Percentiles rank a stretch among this genome's conserved stretches.
phyloP scores from a whole-genome alignment of 257 asterid species.

The Fraxinus anomala region DNA sequence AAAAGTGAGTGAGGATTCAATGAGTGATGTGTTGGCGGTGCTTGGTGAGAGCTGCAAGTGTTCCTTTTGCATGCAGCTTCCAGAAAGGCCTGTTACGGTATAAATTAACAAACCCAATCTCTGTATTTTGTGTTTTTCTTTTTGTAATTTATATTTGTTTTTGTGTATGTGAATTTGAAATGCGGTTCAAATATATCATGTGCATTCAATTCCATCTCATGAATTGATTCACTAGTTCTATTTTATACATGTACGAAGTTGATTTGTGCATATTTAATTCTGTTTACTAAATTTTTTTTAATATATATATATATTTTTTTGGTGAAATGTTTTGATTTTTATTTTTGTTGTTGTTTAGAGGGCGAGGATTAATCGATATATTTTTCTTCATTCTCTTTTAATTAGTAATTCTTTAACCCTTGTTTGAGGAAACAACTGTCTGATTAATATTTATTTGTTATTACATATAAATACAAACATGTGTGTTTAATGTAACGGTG shows the following conservation, averaged over 20 bases:
- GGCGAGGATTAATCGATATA: too few relatives aligned
- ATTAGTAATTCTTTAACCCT: not conserved
- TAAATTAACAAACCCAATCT: not conserved
- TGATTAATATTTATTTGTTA: too few relatives aligned
- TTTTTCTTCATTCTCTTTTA: not conserved
- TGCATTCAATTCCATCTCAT: not conserved
- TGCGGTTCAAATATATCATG: not conserved
- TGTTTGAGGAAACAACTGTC: not conserved
- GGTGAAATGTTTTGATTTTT: not conserved
- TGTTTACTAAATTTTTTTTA: not conserved
- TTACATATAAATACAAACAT: too few relatives aligned
- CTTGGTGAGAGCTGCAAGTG: slow-evolving; percentile 70
- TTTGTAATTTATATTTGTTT: not conserved
- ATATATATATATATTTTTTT: too few relatives aligned
- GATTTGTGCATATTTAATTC: not conserved
- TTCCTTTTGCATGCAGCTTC: slow-evolving; percentile 76
- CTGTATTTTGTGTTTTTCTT: not conserved
- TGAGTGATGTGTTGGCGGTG: slow-evolving; percentile 47
- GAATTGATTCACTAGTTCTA: not conserved
- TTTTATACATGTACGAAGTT: not conserved
- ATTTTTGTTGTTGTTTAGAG: not conserved
- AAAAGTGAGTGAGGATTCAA: slow-evolving; percentile 29
- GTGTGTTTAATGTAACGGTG: not conserved
- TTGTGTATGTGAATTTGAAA: slow-evolving; percentile 1
- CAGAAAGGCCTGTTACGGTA: slow-evolving; percentile 88